Percentiles rank a stretch among this genome's conserved stretches.
phyloP scores from a whole-genome alignment of 2,329 filamentous ascomycete species.

The Cladorrhinum sp. region DNA sequence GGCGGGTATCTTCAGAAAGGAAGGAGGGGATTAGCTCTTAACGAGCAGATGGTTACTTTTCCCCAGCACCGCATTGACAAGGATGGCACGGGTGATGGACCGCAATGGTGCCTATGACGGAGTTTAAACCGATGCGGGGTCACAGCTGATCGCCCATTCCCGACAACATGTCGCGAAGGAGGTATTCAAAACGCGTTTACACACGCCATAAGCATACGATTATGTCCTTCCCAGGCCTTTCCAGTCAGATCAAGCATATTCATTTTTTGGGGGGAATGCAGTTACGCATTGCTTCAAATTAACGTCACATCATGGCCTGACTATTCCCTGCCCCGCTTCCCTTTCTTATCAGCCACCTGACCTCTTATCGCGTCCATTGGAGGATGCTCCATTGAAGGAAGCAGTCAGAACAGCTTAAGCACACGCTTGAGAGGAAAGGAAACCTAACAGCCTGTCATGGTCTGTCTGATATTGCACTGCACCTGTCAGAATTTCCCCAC shows the following conservation, averaged over 20 bases:
- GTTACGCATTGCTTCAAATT: background rate
- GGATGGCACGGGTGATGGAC: conserved; percentile 6
- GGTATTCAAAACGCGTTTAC: background rate
- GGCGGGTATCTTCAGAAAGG: background rate
- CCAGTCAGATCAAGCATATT: background rate
- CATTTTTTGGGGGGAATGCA: background rate
- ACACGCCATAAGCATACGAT: background rate
- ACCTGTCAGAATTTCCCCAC: background rate
- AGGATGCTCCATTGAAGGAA: too few relatives aligned
- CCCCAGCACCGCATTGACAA: conserved; percentile 1
- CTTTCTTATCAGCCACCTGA: background rate
- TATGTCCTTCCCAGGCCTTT: background rate
- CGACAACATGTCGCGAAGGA: background rate
- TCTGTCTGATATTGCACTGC: background rate
- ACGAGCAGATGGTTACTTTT: background rate
- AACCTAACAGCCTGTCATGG: too few relatives aligned
- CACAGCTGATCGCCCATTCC: background rate
- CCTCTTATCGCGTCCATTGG: background rate
- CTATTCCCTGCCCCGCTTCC: background rate
- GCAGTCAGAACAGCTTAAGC: too few relatives aligned
- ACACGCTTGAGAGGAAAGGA: too few relatives aligned
- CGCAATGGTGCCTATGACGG: conserved; percentile 4
- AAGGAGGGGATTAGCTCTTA: background rate
- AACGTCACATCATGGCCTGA: background rate
- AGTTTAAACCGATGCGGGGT: conserved; percentile 7